A percentile compares a stretch with the other conserved stretches of the same genome.
These are phyloP conservation scores for Mycena albidolilacea DNA, from an alignment of 768 basidiomycete species.

Conservation along the genomic window DNA sequence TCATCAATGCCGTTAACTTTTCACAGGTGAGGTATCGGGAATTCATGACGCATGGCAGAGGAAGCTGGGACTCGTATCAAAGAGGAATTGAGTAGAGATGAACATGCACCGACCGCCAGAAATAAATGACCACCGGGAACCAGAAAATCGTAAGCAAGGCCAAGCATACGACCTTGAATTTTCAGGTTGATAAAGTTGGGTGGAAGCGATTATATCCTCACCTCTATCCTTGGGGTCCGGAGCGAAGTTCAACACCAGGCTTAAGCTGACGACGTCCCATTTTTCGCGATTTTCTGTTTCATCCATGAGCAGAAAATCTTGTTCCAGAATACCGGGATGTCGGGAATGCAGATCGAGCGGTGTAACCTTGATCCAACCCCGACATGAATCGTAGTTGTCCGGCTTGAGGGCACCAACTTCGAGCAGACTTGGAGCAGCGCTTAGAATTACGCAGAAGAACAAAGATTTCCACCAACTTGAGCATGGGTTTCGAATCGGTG, in stretches of 20 bases:
- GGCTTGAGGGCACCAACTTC: slow-evolving; percentile 92
- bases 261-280: slow-evolving; percentile 90
- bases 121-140: slow-evolving; percentile 72
- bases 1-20: slow-evolving; percentile 72
- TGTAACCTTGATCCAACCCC: slow-evolving; percentile 78
- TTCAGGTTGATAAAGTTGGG: slow-evolving; percentile 12
- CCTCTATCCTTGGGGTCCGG: slow-evolving; percentile 84
- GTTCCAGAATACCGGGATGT: slow-evolving; percentile 86
- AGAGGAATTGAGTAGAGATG: neutral
- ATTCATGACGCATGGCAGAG: slow-evolving; percentile 87
- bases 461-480: slow-evolving; percentile 52
- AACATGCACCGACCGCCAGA: slow-evolving; percentile 69
- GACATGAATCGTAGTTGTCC: slow-evolving; percentile 80
- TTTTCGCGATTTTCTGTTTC: slow-evolving; percentile 59
- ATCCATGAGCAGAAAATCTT: slow-evolving; percentile 86
- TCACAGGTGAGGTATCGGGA: slow-evolving; percentile 85
- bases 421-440: slow-evolving; percentile 69
- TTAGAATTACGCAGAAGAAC: neutral
- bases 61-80: slow-evolving; percentile 68
- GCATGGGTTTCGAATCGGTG: slow-evolving; percentile 42
- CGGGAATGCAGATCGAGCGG: slow-evolving; percentile 90
- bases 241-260: slow-evolving; percentile 93
- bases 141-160: slow-evolving; percentile 71
- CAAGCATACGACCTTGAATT: slow-evolving; percentile 77
- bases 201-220: slow-evolving; percentile 46